These are phyloP conservation scores for Aspergillus vadensis DNA, from an alignment of 2,329 filamentous ascomycete genomes.

Conservation along the genomic window DNA sequence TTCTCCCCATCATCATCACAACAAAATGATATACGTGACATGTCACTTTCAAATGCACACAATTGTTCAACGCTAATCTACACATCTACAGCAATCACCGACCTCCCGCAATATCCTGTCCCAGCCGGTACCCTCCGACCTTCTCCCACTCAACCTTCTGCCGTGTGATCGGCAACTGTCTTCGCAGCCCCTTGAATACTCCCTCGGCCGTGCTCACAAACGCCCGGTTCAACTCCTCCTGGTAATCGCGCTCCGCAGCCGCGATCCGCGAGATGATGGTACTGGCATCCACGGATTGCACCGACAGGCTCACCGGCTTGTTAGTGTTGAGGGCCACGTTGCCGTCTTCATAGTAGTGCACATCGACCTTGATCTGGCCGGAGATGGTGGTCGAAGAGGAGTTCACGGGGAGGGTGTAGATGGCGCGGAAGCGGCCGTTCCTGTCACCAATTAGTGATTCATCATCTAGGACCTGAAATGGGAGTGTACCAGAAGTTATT, in stretches of 20 bases:
- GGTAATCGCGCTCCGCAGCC: slow-evolving; percentile 82
- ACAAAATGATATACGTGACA: background rate
- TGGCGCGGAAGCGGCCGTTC: slow-evolving; percentile 95
- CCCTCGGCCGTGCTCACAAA: slow-evolving; percentile 89
- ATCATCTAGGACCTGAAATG: too few species aligned
- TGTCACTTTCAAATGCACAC: background rate
- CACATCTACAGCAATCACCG: slow-evolving; percentile 17
- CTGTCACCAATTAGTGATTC: slow-evolving; percentile 45
- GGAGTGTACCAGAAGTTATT: slow-evolving; percentile 83
- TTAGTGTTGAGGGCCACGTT: slow-evolving; percentile 92
- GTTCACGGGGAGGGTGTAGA: slow-evolving; percentile 75
- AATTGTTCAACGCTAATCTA: slow-evolving; percentile 12
- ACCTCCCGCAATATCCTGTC: slow-evolving; percentile 72
- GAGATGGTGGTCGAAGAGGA: slow-evolving; percentile 58
- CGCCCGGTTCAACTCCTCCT: slow-evolving; percentile 90
- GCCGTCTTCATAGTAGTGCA: slow-evolving; percentile 99
- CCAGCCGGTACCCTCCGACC: slow-evolving; percentile 85
- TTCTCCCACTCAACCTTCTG: slow-evolving; percentile 99
- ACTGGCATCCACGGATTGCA: slow-evolving; percentile 65
- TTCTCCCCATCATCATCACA: too few species aligned
- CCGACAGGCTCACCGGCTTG: slow-evolving; percentile 67
- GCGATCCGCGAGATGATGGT: slow-evolving; percentile 79
- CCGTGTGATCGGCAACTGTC: slow-evolving; percentile 92
- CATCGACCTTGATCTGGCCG: slow-evolving; percentile 86
- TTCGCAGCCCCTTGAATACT: slow-evolving; percentile 87